Conservation (phyloP, 2,329 filamentous ascomycete species). For the Alternaria postmessia region DNA sequence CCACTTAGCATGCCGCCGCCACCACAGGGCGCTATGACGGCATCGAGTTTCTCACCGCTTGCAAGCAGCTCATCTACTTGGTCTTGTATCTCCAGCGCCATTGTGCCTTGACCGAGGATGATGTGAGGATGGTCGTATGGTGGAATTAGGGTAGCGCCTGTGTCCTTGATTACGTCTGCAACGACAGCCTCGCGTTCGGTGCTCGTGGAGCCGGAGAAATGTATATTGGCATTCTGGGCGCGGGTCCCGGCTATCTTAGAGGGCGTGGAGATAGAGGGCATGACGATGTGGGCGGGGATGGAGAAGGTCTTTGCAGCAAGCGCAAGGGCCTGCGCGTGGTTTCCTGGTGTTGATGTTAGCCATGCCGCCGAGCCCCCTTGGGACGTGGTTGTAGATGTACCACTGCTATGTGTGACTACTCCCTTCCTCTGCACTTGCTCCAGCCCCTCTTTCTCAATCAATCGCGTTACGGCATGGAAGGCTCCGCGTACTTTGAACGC, state of each 20-base stretch:
- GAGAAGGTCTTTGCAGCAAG: slow-evolving; percentile 78
- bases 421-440: slow-evolving; percentile 65
- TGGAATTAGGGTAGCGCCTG: slow-evolving; percentile 80
- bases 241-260: slow-evolving; percentile 86
- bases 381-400: slow-evolving; percentile 55
- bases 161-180: slow-evolving; percentile 71
- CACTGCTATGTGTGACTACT: slow-evolving; percentile 89
- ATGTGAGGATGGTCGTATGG: slow-evolving; percentile 94
- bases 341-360: slow-evolving; percentile 64
- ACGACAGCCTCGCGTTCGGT: slow-evolving; percentile 83
- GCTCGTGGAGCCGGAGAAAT: slow-evolving; percentile 83
- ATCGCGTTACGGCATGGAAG: slow-evolving; percentile 80
- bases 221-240: slow-evolving; percentile 77
- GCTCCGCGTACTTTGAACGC: slow-evolving; percentile 93
- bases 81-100: slow-evolving; percentile 80
- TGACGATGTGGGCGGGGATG: slow-evolving; percentile 87
- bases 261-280: slow-evolving; percentile 86
- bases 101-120: slow-evolving; percentile 91
- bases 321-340: slow-evolving; percentile 92
- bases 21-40: slow-evolving; percentile 80
- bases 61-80: slow-evolving; percentile 69
- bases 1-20: slow-evolving; percentile 90
- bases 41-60: slow-evolving; percentile 49
- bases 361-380: background rate
- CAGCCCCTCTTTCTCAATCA: slow-evolving; percentile 65